Evolutionary conservation across 2,329 filamentous ascomycete species (phyloP), one percentile per base, ranked within the genome.

Genomic region (Claviceps cyperi): DNA sequence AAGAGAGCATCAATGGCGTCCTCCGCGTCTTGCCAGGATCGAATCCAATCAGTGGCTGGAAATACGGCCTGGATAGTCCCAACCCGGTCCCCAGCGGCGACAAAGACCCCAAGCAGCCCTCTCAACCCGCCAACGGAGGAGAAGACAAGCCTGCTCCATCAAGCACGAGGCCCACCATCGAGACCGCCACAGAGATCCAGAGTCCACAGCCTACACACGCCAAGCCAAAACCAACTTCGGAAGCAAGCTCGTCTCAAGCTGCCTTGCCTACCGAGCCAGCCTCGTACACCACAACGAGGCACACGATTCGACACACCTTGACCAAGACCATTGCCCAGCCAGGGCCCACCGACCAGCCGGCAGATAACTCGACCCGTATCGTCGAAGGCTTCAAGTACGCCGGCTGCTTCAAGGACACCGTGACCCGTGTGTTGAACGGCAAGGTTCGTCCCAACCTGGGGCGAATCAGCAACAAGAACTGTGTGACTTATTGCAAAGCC

Each of bases 31-130:
- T 83, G 15, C 78, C 80, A 2, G 77, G 80, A 28, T 66, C 71
- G 62, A 76, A 77, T 64, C 69, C 71, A 3, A 59, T 80, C n/a
- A 68, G 68, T 38, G 72, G 75, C 44, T 82, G 72, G 69, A 58
- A 62, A 28, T 69, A 69, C 51, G 75, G 75, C 51, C 19, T 14
- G 4, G 39, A 15, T 7, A 41, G 48, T 4, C 17, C 19, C 37
- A 35, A 19, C 5, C 21, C 22, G 9, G 35, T 14, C 19, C 38
- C 47, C n/a, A 41, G 35, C 5, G 60, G 56, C 19, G 55, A 44
- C 36, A 50, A 52, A 43, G 49, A 38, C 43, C 17, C 49, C 3
- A 14, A 41, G 7, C 32, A 35, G 4, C 43, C 50, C 40, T 24
- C 28, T 38, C 45, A 39, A 9, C n/a, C 46, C 15, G 17, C 46